Percentiles rank a stretch among this genome's conserved stretches.
These are phyloP conservation scores for Termitomyces sp. DNA, from an alignment of 768 basidiomycete species.

Conservation along the genomic window DNA sequence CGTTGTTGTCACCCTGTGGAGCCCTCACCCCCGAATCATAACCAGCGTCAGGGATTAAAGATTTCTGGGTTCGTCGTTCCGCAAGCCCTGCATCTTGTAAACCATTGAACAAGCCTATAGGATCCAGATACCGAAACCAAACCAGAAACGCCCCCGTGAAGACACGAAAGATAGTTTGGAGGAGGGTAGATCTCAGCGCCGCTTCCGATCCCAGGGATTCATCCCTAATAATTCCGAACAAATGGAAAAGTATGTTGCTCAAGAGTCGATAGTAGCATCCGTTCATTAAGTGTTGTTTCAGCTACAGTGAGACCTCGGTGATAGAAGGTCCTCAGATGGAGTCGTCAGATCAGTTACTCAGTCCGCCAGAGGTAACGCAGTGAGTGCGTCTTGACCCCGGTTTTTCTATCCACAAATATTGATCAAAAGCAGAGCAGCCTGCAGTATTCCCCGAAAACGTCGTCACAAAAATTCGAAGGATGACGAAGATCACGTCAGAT, in stretches of 20 bases:
- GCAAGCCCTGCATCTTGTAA: background rate
- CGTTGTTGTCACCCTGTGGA: background rate
- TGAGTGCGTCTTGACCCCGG: no score
- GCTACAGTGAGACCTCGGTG: background rate
- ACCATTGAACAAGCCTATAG: background rate
- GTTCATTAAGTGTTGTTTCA: background rate
- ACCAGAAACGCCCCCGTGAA: background rate
- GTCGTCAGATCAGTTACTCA: no score
- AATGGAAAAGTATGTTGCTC: background rate
- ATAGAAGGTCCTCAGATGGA: background rate
- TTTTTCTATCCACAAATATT: background rate
- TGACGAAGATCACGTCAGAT: conserved; percentile 6
- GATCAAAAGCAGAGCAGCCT: background rate
- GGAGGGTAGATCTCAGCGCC: background rate
- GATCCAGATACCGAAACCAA: background rate
- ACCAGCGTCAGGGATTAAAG: background rate
- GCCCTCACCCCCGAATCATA: background rate
- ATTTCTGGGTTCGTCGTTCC: background rate
- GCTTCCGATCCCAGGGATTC: background rate
- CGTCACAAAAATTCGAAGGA: background rate
- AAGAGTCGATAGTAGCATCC: background rate
- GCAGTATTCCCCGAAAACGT: background rate
- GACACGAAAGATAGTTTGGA: background rate
- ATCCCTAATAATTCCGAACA: background rate
- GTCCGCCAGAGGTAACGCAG: no score